Percentiles rank a stretch among this genome's conserved stretches.
These are phyloP conservation scores for Phytophthora crassamura DNA, from an alignment of 352 stramenopile species.

Conservation along the genomic window DNA sequence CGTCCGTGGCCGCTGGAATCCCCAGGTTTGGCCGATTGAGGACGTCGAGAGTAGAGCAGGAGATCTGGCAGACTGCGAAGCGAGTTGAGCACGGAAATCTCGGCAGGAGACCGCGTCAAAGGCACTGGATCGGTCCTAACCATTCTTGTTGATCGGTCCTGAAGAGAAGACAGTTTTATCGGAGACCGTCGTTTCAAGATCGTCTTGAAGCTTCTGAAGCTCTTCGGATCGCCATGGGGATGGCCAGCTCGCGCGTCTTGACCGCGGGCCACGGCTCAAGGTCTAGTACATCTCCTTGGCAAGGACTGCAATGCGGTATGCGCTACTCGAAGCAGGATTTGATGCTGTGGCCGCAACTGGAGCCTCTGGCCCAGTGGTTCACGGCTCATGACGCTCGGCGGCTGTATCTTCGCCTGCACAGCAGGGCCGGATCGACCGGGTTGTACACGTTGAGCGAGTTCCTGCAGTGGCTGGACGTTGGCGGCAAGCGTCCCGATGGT, in stretches of 20 bases:
- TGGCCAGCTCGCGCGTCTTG: slow-evolving; percentile 28
- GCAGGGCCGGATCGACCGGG: slow-evolving; percentile 29
- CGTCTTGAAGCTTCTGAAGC: background rate
- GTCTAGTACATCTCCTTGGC: slow-evolving; percentile 9
- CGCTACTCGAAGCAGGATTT: slow-evolving; percentile 63
- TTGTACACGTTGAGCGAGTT: slow-evolving; percentile 60
- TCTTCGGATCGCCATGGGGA: slow-evolving; percentile 23
- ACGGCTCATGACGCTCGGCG: slow-evolving; percentile 53
- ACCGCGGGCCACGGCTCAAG: slow-evolving; percentile 5
- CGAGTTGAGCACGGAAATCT: slow-evolving; percentile 35
- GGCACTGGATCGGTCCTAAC: slow-evolving; percentile 21
- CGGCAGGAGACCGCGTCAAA: slow-evolving; percentile 34
- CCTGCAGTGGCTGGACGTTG: slow-evolving; percentile 48
- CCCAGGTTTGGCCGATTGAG: slow-evolving; percentile 23
- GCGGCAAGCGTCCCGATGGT: background rate
- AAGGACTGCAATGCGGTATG: slow-evolving; percentile 49
- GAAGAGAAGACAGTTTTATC: slow-evolving; percentile 31
- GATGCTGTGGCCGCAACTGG: slow-evolving; percentile 64
- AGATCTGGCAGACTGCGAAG: slow-evolving; percentile 29
- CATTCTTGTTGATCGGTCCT: slow-evolving; percentile 5
- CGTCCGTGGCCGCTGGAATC: slow-evolving; percentile 1
- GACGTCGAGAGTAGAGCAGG: slow-evolving; percentile 25
- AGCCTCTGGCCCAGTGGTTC: slow-evolving; percentile 70
- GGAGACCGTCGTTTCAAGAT: slow-evolving; percentile 42
- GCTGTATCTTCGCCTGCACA: slow-evolving; percentile 41